Percentiles rank a stretch among this genome's conserved stretches.
These are phyloP conservation scores for Pecoramyces ruminantium DNA, from an alignment of 192 early-diverging fungal genomes.

Conservation along the genomic window DNA sequence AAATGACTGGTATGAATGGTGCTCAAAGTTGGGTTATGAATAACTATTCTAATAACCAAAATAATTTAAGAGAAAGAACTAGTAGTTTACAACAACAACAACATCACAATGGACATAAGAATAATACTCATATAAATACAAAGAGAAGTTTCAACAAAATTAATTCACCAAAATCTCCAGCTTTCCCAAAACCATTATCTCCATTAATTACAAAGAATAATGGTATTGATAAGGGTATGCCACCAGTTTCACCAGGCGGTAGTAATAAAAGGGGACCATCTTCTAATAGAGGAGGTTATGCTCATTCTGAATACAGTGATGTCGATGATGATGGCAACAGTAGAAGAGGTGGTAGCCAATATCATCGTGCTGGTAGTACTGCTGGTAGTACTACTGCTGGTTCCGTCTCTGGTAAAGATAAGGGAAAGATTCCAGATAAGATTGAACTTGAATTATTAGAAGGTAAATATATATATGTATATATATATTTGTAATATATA, in stretches of 20 bases:
- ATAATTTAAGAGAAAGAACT: neutral
- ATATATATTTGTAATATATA: too few relatives aligned
- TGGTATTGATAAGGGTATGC: neutral
- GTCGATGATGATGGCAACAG: constrained; percentile 3
- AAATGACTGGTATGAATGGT: neutral
- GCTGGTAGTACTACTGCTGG: neutral
- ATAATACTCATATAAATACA: neutral
- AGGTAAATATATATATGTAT: too few relatives aligned
- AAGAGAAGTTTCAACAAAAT: neutral
- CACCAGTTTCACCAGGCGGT: neutral
- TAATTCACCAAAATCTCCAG: constrained; percentile 1
- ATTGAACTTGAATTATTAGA: neutral
- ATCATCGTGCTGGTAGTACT: neutral
- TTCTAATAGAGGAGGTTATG: constrained; percentile 6
- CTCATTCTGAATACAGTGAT: constrained; percentile 10
- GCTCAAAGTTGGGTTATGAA: constrained; percentile 10
- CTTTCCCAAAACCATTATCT: neutral
- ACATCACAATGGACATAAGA: neutral
- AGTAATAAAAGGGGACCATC: neutral
- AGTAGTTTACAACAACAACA: constrained; percentile 6
- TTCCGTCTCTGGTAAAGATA: constrained; percentile 36
- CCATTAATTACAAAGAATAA: neutral
- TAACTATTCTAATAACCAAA: neutral
- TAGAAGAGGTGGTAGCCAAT: constrained; percentile 1
- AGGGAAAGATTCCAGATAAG: constrained; percentile 39